Base-by-base conservation (phyloP, 805 yeast species). In the Phaffomyces antillensis region DNA sequence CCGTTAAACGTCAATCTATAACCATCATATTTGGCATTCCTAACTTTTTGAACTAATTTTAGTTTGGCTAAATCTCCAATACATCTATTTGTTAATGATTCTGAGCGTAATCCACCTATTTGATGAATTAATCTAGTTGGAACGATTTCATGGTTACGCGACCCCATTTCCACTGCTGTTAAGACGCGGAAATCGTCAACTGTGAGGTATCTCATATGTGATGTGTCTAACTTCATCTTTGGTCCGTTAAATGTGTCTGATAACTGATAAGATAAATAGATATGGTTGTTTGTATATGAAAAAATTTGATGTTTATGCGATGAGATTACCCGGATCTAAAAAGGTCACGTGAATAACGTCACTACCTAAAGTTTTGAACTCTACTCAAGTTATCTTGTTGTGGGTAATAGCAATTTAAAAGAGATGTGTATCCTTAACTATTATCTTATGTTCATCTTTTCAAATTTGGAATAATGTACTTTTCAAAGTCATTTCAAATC, bases 21-120 rank as follows among this genome's bases (percentile, higher is more conserved):
- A 12, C 99, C 99, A 62, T 93, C 99, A 64, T 93, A 91, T 56
- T 82, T 87, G 31, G 96, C 95, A 63, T 93, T 93, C 66, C 96
- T 76, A 47, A 88, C 71, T 51, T 82, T 74, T 2, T 91, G 73
- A 23, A 93, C 75, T 42, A 93, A 68, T 55, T 81, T 88, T 50
- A 88, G 67, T 64, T 91, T 91, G 24, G 98, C 97, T 49, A 93
- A 71, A 56, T 86, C 95, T 13, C 87, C 76, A 36, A 93, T 84
- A 23, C 87, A 77, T 56, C 86, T 74, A 57, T 82, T 81, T 1
- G 95, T 86, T 25, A 84, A 83, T 2, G 95, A 79, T 7, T 79
- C 77, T 18, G 88, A 79, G 52, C 85, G 77, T 56, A 89, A 63
- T 4, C 88, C 86, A 13, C 96, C 86, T 30, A 89, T 67, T 50